These are phyloP conservation scores for Naematelia encephala DNA, from an alignment of 768 basidiomycete species.

Conservation along the genomic window DNA sequence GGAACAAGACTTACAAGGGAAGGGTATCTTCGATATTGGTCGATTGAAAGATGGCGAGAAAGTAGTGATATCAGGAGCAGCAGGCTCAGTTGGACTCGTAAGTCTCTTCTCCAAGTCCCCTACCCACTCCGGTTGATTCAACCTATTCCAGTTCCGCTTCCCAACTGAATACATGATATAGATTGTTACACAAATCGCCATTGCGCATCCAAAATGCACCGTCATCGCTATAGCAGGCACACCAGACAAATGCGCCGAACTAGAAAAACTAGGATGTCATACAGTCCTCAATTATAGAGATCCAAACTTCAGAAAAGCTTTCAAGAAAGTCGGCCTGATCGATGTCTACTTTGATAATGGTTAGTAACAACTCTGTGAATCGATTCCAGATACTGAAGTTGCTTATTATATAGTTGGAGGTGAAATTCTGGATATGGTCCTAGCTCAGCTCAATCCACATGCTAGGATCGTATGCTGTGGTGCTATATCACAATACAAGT, in stretches of 20 bases:
- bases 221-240: conserved; percentile 87
- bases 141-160: too few species aligned
- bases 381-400: neutral
- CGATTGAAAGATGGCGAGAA: conserved; percentile 78
- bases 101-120: conserved; percentile 14
- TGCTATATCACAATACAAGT: conserved; percentile 73
- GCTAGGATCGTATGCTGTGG: conserved; percentile 81
- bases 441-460: conserved; percentile 69
- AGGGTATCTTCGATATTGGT: conserved; percentile 81
- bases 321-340: conserved; percentile 62
- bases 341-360: conserved; percentile 51
- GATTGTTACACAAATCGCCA: conserved; percentile 48
- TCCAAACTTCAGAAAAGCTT: conserved; percentile 64
- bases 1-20: conserved; percentile 8
- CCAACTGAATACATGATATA: conserved; percentile 6
- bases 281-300: conserved; percentile 85
- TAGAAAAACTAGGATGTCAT: conserved; percentile 78
- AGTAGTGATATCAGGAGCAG: conserved; percentile 82
- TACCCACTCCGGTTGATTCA: too few species aligned
- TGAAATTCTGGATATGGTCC: conserved; percentile 73
- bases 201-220: conserved; percentile 53
- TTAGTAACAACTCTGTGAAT: conserved; percentile 13
- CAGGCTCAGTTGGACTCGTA: conserved; percentile 65
- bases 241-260: conserved; percentile 76
- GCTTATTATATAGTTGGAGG: conserved; percentile 59